A percentile compares a stretch with the other conserved stretches of the same genome.
Conservation (phyloP, 257 asterid genomes). For the Fraxinus excelsior region DNA sequence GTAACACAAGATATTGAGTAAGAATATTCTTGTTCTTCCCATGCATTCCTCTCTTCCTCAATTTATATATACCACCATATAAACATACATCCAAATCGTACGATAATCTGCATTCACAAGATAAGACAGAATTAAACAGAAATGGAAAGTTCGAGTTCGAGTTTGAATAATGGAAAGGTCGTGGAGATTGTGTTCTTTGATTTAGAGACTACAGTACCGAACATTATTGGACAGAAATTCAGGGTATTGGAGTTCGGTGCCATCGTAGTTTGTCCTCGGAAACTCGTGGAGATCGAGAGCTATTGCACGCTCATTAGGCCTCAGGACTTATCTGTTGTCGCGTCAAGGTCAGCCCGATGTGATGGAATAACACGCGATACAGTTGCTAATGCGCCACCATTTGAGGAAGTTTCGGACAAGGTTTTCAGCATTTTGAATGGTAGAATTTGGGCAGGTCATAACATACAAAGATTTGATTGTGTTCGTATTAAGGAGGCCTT, state of each 20-base stretch:
- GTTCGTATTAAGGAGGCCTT: slow-evolving; percentile 77
- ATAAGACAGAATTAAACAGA: background rate
- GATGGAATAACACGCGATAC: slow-evolving; percentile 76
- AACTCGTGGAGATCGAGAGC: slow-evolving; percentile 74
- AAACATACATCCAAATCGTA: background rate
- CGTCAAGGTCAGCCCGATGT: slow-evolving; percentile 46
- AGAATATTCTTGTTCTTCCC: slow-evolving; percentile 54
- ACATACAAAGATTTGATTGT: slow-evolving; percentile 83
- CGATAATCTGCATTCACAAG: background rate
- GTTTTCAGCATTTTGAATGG: slow-evolving; percentile 76
- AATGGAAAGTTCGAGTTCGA: slow-evolving; percentile 39
- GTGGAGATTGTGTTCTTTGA: slow-evolving; percentile 89
- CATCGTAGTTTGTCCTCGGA: slow-evolving; percentile 71
- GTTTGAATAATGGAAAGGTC: slow-evolving; percentile 21
- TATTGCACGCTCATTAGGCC: slow-evolving; percentile 84
- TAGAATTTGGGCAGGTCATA: slow-evolving; percentile 95
- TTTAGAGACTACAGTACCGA: slow-evolving; percentile 84
- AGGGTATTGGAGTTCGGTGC: slow-evolving; percentile 86
- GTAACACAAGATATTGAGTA: slow-evolving; percentile 60
- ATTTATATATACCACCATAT: slow-evolving; percentile 8
- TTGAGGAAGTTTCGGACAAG: slow-evolving; percentile 70
- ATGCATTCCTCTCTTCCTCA: slow-evolving; percentile 21
- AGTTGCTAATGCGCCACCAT: slow-evolving; percentile 68
- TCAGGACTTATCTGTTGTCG: slow-evolving; percentile 59
- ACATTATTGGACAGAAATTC: slow-evolving; percentile 57